phyloP scores from a whole-genome alignment of 2,329 filamentous ascomycete species.

The Cordyceps cicadae region DNA sequence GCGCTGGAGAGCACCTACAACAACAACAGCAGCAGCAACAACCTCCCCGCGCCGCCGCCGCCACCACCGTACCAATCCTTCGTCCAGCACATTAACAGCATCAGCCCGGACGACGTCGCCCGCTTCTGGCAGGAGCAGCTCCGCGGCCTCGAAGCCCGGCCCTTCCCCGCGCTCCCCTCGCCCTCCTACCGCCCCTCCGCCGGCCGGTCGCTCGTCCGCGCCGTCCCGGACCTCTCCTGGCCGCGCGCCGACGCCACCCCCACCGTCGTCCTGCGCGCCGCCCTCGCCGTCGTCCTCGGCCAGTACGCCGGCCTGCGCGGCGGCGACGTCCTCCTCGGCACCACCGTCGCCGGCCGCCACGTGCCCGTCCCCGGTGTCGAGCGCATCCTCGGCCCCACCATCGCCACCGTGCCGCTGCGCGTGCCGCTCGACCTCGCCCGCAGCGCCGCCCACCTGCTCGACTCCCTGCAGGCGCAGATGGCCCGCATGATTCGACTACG shows the following conservation, averaged over 20 bases:
- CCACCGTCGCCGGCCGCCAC: constrained; percentile 21
- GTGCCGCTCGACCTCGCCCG: constrained; percentile 11
- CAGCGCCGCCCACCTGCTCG: constrained; percentile 1
- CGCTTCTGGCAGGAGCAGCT: neutral
- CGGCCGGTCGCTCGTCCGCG: constrained; percentile 3
- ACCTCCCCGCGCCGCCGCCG: constrained; percentile 20
- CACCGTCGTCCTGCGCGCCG: constrained; percentile 19
- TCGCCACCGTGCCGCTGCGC: constrained; percentile 20
- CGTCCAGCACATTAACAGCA: constrained; percentile 25
- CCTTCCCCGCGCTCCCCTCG: neutral
- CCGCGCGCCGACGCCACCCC: constrained; percentile 13
- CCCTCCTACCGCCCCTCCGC: constrained; percentile 6
- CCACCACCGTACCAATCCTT: constrained; percentile 29
- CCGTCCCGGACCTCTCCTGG: neutral
- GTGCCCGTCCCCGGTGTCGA: constrained; percentile 20
- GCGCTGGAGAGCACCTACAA: constrained; percentile 13
- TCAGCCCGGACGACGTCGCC: neutral
- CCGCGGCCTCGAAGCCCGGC: neutral
- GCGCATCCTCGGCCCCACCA: constrained; percentile 20
- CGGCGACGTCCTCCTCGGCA: constrained; percentile 24
- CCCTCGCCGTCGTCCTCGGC: constrained; percentile 26
- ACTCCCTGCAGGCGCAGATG: constrained; percentile 18
- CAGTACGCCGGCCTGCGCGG: constrained; percentile 28
- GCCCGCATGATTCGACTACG: constrained; percentile 21
- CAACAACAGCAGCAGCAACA: neutral